Conservation (phyloP, 1,284 basidiomycete genomes). For the Microbotryomycetes sp. region DNA sequence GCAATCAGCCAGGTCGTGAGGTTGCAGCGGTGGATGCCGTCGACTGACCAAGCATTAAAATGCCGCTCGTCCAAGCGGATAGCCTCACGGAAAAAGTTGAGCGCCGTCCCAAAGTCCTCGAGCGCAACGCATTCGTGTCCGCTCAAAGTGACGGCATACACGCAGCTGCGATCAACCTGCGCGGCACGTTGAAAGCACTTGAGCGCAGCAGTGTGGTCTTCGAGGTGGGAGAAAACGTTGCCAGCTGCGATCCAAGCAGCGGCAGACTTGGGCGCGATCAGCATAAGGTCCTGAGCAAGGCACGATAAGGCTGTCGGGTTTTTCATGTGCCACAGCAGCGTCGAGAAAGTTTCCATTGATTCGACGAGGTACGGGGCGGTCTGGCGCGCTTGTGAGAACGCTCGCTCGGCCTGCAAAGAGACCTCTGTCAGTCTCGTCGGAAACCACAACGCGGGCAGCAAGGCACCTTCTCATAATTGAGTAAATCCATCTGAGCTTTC, state of each 20-base stretch:
- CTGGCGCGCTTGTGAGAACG: slow-evolving; percentile 69
- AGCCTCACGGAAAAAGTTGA: slow-evolving; percentile 80
- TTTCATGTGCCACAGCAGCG: slow-evolving; percentile 84
- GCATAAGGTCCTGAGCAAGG: slow-evolving; percentile 79
- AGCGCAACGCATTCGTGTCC: slow-evolving; percentile 85
- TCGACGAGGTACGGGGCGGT: slow-evolving; percentile 74
- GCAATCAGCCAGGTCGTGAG: not conserved
- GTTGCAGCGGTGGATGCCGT: not conserved
- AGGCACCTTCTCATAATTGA: slow-evolving; percentile 76
- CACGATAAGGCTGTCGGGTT: slow-evolving; percentile 72
- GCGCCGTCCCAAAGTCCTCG: slow-evolving; percentile 82
- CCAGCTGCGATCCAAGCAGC: slow-evolving; percentile 84
- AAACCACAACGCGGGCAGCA: not conserved
- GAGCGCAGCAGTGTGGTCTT: slow-evolving; percentile 81
- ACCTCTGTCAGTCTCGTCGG: not conserved
- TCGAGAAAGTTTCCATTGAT: slow-evolving; percentile 91
- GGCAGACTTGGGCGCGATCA: slow-evolving; percentile 68
- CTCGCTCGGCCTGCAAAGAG: slow-evolving; percentile 63
- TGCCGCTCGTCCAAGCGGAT: slow-evolving; percentile 78
- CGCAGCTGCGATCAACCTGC: slow-evolving; percentile 64
- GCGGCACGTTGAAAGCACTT: slow-evolving; percentile 84
- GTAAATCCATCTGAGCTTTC: slow-evolving; percentile 74
- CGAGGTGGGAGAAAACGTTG: slow-evolving; percentile 83
- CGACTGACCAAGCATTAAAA: slow-evolving; percentile 83
- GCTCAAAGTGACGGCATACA: slow-evolving; percentile 86